Conservation (phyloP, 139 green algal species). For the Edaphochlamys debaryana region DNA sequence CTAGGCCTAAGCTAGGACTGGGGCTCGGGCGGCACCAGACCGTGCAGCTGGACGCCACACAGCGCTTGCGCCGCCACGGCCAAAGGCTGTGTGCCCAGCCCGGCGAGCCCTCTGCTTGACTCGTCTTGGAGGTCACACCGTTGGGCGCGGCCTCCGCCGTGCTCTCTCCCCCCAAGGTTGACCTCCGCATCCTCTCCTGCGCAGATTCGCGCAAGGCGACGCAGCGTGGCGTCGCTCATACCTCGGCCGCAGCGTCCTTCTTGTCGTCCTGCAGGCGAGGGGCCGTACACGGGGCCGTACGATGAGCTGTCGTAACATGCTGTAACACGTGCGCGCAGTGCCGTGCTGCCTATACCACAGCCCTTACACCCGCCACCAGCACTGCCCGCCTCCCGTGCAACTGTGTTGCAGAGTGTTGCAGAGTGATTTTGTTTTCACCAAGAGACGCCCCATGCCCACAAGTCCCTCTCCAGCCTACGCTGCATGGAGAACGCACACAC, state of each 20-base stretch:
- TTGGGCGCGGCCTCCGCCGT: too few relatives aligned
- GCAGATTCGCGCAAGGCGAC: too few relatives aligned
- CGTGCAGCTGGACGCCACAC: too few relatives aligned
- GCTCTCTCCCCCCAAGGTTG: too few relatives aligned
- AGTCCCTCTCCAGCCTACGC: neutral
- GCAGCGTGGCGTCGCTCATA: too few relatives aligned
- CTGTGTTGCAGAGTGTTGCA: neutral
- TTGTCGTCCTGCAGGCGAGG: neutral
- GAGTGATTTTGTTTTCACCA: neutral
- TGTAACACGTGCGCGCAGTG: neutral
- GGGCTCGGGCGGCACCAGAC: too few relatives aligned
- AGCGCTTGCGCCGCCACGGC: too few relatives aligned
- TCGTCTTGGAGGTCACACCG: too few relatives aligned
- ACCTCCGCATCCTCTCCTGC: too few relatives aligned
- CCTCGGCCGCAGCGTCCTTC: neutral
- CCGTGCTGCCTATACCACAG: neutral
- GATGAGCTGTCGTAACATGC: neutral
- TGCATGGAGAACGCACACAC: neutral
- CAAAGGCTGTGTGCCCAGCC: too few relatives aligned
- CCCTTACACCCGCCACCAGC: neutral
- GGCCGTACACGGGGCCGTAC: neutral
- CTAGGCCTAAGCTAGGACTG: too few relatives aligned
- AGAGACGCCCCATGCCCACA: neutral
- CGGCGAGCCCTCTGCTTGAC: too few relatives aligned
- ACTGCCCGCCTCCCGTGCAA: neutral